Evolutionary conservation across 1,284 basidiomycete species (phyloP), one percentile per base, ranked within the genome.

Genomic region (Fomitopsis schrenkii): DNA sequence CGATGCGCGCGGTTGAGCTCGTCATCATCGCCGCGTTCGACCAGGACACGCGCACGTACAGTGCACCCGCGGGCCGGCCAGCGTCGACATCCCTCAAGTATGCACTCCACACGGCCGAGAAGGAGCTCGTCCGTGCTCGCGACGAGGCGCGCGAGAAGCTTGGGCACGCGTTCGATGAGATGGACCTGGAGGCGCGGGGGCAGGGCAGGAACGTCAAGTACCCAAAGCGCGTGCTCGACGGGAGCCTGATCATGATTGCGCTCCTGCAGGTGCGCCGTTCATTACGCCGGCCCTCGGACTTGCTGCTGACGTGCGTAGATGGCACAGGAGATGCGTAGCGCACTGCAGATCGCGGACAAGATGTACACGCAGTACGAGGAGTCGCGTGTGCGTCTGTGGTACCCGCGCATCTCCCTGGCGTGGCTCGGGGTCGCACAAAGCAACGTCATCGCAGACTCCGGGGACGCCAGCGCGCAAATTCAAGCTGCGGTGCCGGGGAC

Each of bases 401-500:
- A 76, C 64, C 81, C 80, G 10, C 79, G 71, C 38, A 66, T 82
- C 28, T 77, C 80, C 10, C 68, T 73, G 41, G 75, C 77, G 8
- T 83, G 82, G 82, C 74, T 82, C 9, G 81, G 81, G 28, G 73
- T 79, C n/a, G 70, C 79, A 2, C 76, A 79, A 1, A 72, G 75
- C 2, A 71, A 75, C 2, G 71, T 78, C 46, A 71, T 81, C 41
- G 65, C 72, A 22, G 80, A 81, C 52, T 79, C 79, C 50, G 66
- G 69, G n/a, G 71, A 70, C 22, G 66, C 72, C 3, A 58, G 68
- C 8, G 52, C 71, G 5, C 61, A 61, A 17, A 36, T 63, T 6
- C 55, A 59, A 7, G 61, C 60, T 3, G 57, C 59, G 2, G 57
- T 57, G 70, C 71, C 55, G 66, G 72, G 12, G 33, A 26, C 40